phyloP scores from a whole-genome alignment of 768 basidiomycete genomes.

The Trametes coccinea region DNA sequence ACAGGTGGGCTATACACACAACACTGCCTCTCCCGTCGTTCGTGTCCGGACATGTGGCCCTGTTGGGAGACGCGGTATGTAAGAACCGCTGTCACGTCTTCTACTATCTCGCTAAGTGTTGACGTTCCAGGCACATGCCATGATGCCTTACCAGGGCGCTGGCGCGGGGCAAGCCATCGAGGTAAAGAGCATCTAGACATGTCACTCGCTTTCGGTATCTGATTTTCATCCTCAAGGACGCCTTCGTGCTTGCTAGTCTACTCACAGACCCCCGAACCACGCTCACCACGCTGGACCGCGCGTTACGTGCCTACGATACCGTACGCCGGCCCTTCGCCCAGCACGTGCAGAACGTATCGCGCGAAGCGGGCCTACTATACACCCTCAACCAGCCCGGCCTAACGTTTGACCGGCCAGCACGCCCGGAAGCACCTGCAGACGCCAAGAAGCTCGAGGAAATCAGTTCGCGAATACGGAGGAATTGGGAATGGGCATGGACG shows the following conservation, averaged over 20 bases:
- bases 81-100: neutral
- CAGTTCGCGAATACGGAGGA: conserved; percentile 43
- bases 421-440: conserved; percentile 24
- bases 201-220: neutral
- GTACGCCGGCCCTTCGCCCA: conserved; percentile 34
- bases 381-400: conserved; percentile 28
- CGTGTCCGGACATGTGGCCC: conserved; percentile 51
- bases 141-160: conserved; percentile 45
- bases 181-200: conserved; percentile 28
- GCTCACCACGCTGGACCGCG: conserved; percentile 20
- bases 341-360: conserved; percentile 29
- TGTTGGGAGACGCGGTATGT: conserved; percentile 44
- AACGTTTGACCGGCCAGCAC: conserved; percentile 19
- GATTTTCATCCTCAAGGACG: conserved; percentile 30
- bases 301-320: conserved; percentile 33
- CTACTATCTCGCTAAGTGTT: neutral
- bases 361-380: conserved; percentile 31
- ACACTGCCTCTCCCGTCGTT: conserved; percentile 52
- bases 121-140: conserved; percentile 35
- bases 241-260: conserved; percentile 37
- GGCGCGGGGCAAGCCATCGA: conserved; percentile 49
- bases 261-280: conserved; percentile 45
- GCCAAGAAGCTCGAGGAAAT: conserved; percentile 40
- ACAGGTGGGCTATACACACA: conserved; percentile 65
- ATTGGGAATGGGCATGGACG: conserved; percentile 66